Evolutionary conservation across 352 stramenopile species (phyloP).

Genomic region (Phytophthora macrochlamydospora): DNA sequence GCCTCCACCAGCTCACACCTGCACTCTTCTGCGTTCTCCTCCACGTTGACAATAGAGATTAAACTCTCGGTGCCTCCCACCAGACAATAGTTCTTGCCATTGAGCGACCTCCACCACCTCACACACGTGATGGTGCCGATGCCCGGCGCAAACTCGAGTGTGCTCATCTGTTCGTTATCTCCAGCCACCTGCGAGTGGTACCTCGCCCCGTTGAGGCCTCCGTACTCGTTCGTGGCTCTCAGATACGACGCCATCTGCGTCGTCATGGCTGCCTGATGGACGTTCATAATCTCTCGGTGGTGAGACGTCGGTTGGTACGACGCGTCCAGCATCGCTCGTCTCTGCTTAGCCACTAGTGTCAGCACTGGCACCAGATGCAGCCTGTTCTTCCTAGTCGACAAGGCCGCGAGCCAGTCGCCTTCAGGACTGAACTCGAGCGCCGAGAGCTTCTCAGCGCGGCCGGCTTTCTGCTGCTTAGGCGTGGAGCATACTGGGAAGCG

Average conservation of each 20-base stretch:
- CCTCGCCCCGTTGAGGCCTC: conserved; percentile 76
- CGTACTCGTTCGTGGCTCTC: conserved; percentile 76
- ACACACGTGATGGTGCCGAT: conserved; percentile 73
- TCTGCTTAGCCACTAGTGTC: conserved; percentile 59
- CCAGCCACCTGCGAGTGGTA: conserved; percentile 85
- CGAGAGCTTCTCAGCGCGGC: conserved; percentile 57
- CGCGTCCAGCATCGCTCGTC: conserved; percentile 61
- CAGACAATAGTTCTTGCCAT: conserved; percentile 85
- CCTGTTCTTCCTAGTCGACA: conserved; percentile 78
- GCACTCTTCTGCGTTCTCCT: conserved; percentile 86
- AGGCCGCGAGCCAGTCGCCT: conserved; percentile 83
- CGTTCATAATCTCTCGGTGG: conserved; percentile 75
- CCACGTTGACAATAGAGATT: conserved; percentile 87
- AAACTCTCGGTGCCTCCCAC: conserved; percentile 77
- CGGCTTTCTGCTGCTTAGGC: conserved; percentile 60
- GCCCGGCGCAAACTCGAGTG: conserved; percentile 75
- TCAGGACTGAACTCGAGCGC: conserved; percentile 83
- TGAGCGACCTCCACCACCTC: conserved; percentile 83
- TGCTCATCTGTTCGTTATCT: conserved; percentile 86
- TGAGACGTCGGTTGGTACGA: conserved; percentile 52
- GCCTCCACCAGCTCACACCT: conserved; percentile 76
- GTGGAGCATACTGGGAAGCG: conserved; percentile 65
- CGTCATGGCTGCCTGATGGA: conserved; percentile 74
- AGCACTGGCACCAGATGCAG: conserved; percentile 79
- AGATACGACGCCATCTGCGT: conserved; percentile 87